Evolutionary conservation across 1,284 basidiomycete genomes (phyloP).

Genomic region (Cryptococcus sp.): DNA sequence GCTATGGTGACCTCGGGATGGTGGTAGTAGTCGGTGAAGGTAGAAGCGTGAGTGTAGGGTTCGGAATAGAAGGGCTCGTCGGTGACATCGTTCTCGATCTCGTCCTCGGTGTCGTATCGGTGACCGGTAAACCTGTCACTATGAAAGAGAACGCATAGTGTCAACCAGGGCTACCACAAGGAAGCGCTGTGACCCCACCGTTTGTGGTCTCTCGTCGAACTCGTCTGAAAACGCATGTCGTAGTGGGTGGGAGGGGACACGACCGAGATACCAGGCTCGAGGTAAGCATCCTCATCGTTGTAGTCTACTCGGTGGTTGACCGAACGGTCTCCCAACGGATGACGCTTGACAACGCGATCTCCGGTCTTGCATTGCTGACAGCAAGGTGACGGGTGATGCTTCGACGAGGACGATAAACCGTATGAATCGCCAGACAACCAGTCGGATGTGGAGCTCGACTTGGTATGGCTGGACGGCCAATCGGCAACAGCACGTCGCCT

Average conservation of each 20-base stretch:
- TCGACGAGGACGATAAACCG: constrained; percentile 5
- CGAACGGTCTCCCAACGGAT: background rate
- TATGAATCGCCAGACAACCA: constrained; percentile 7
- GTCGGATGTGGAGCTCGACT: constrained; percentile 3
- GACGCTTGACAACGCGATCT: background rate
- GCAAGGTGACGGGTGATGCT: background rate
- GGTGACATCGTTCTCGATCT: too few relatives aligned
- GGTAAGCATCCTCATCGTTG: background rate
- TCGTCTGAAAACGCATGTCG: constrained; percentile 7
- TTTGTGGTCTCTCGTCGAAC: constrained; percentile 4
- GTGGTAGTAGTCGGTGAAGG: too few relatives aligned
- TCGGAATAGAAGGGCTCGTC: too few relatives aligned
- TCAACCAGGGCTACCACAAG: constrained; percentile 12
- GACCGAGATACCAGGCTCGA: constrained; percentile 27
- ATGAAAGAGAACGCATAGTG: constrained; percentile 3
- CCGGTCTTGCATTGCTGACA: background rate
- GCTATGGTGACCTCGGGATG: too few relatives aligned
- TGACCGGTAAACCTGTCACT: too few relatives aligned
- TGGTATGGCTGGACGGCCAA: constrained; percentile 3
- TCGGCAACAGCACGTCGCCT: constrained; percentile 11
- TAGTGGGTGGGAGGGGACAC: constrained; percentile 11
- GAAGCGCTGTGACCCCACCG: constrained; percentile 21
- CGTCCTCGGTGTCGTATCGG: too few relatives aligned
- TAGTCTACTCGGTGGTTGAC: constrained; percentile 3
- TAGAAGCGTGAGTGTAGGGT: too few relatives aligned